Conservation (phyloP, 441 rosid genomes). For the Gossypium lobatum region DNA sequence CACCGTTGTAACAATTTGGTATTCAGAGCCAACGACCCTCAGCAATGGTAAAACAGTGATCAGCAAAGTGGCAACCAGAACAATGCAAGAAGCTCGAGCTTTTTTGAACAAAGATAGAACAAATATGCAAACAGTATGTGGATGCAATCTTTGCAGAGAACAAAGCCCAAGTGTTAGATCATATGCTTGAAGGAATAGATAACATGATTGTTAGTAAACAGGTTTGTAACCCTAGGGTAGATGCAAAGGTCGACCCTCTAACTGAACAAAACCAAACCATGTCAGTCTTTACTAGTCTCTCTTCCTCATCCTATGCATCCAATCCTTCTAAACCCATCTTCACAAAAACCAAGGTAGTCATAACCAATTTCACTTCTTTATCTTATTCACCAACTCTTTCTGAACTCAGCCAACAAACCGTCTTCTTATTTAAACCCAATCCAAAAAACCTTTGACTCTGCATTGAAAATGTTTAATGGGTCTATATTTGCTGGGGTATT, state of each 20-base stretch:
- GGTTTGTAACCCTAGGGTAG: not conserved
- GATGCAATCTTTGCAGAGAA: not conserved
- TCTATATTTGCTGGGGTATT: not conserved
- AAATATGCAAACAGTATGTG: not conserved
- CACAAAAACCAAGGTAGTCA: not conserved
- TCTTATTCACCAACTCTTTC: not conserved
- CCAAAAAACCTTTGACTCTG: not conserved
- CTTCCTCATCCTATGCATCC: not conserved
- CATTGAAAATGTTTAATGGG: not conserved
- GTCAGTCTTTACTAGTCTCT: not conserved
- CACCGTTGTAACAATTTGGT: not conserved
- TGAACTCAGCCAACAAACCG: not conserved
- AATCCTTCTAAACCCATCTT: not conserved
- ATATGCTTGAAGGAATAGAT: conserved; percentile 1
- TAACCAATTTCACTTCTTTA: not conserved
- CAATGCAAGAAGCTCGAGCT: not conserved
- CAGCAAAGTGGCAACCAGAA: not conserved
- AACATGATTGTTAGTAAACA: not conserved
- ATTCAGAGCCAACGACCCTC: not conserved
- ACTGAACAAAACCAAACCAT: no score
- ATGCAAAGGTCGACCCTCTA: not conserved
- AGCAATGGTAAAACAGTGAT: not conserved
- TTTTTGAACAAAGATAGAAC: not conserved
- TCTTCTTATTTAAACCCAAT: not conserved
- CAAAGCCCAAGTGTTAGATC: not conserved